Evolutionary conservation across 768 basidiomycete species (phyloP).

Genomic region (Aureoboletus auriporus): DNA sequence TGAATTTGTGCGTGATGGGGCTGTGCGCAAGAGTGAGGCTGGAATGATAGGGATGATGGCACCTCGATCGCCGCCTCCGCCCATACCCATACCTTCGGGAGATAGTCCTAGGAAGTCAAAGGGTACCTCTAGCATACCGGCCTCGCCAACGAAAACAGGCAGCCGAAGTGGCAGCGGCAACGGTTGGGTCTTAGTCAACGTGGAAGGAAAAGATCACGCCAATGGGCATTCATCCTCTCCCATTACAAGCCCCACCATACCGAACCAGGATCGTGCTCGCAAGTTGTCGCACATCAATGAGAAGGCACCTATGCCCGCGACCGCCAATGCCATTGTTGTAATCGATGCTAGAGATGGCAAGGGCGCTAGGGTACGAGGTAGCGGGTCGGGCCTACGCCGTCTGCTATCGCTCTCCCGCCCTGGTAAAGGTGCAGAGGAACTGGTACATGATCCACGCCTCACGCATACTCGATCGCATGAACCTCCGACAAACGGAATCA

Average conservation of each 20-base stretch:
- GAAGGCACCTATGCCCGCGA: conserved; percentile 37
- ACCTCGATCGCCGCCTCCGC: conserved; percentile 22
- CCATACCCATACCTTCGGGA: conserved; percentile 25
- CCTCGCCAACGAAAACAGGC: conserved; percentile 32
- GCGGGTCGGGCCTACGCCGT: conserved; percentile 30
- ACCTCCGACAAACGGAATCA: conserved; percentile 12
- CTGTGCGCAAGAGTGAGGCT: conserved; percentile 58
- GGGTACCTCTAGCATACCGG: conserved; percentile 21
- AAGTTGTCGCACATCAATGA: conserved; percentile 24
- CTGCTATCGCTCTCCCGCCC: conserved; percentile 31
- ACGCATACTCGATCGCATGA: conserved; percentile 27
- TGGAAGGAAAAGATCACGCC: conserved; percentile 41
- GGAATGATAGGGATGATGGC: conserved; percentile 53
- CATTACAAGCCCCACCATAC: conserved; percentile 25
- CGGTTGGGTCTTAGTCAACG: conserved; percentile 66
- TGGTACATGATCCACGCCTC: conserved; percentile 21
- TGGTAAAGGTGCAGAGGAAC: conserved; percentile 29
- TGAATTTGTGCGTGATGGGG: conserved; percentile 42
- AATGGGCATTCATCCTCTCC: conserved; percentile 22
- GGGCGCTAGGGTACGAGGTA: conserved; percentile 20
- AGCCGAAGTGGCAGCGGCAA: conserved; percentile 39
- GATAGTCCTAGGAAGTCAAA: conserved; percentile 23
- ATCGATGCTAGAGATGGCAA: conserved; percentile 52
- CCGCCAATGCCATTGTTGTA: conserved; percentile 62
- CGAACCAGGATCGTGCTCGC: conserved; percentile 27